Percentiles rank a stretch among this genome's conserved stretches.
These are phyloP conservation scores for Rubus parviflorus DNA, from an alignment of 306 rosid species.

Conservation along the genomic window DNA sequence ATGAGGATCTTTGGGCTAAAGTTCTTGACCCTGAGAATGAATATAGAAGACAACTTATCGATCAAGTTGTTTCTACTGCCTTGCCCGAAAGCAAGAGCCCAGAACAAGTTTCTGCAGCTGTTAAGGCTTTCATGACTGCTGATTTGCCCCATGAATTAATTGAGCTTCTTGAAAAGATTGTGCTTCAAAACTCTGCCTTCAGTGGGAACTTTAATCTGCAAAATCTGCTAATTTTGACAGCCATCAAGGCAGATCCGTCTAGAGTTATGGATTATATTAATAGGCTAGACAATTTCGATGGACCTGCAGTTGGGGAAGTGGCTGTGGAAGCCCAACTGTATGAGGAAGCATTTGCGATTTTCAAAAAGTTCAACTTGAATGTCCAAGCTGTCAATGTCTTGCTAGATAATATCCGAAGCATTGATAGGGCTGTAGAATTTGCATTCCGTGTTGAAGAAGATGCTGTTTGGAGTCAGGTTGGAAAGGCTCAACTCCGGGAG, in stretches of 20 bases:
- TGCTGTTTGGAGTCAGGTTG: conserved; percentile 99
- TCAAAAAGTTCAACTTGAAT: conserved; percentile 97
- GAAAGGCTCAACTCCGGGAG: conserved; percentile 94
- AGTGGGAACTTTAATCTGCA: conserved; percentile 98
- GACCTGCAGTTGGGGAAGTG: conserved; percentile 98
- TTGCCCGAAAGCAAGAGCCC: conserved; percentile 99
- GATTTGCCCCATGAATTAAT: conserved; percentile 97
- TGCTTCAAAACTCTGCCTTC: conserved; percentile 98
- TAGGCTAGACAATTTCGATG: conserved; percentile 95
- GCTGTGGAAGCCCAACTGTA: conserved; percentile 91
- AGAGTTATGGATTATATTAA: conserved; percentile 98
- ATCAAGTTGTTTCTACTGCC: conserved; percentile 98
- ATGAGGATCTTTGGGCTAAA: conserved; percentile 90
- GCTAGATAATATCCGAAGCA: conserved; percentile 80
- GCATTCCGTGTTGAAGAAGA: conserved; percentile 99
- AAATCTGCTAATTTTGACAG: conserved; percentile 92
- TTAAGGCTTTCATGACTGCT: conserved; percentile 99
- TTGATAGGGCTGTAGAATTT: conserved; percentile 96
- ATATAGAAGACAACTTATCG: conserved; percentile 93
- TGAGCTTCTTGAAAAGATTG: conserved; percentile 99
- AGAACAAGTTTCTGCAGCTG: conserved; percentile 98
- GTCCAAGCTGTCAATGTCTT: conserved; percentile 97
- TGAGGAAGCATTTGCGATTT: conserved; percentile 94
- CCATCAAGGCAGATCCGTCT: conserved; percentile 96
- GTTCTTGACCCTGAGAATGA: conserved; percentile 88